These are phyloP conservation scores for Poteriospumella lacustris DNA, from an alignment of 108 stramenopile species.

Conservation along the genomic window DNA sequence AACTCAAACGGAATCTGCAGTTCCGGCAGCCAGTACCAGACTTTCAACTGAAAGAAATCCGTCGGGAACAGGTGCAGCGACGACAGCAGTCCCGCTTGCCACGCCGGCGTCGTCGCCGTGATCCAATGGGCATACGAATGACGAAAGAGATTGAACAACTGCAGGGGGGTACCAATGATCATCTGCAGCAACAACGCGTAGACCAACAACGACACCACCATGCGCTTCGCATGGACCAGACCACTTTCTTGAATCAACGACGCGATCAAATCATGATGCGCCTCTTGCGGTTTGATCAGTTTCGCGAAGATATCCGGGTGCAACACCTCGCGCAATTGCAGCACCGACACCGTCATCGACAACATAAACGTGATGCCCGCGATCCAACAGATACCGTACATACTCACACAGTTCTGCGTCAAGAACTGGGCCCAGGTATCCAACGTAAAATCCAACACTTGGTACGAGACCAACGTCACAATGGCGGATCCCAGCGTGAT, in stretches of 20 bases:
- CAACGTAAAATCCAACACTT: background rate
- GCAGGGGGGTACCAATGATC: conserved; percentile 11
- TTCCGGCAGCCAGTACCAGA: conserved; percentile 56
- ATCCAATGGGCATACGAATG: conserved; percentile 65
- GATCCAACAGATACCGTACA: conserved; percentile 59
- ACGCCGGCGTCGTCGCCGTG: conserved; percentile 42
- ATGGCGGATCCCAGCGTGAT: background rate
- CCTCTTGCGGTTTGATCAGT: conserved; percentile 90
- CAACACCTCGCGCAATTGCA: conserved; percentile 60
- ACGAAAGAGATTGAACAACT: conserved; percentile 37
- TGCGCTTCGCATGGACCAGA: conserved; percentile 71
- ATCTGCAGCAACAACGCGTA: conserved; percentile 13
- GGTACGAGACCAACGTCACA: background rate
- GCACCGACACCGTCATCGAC: conserved; percentile 80
- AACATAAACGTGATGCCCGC: conserved; percentile 95
- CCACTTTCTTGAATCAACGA: conserved; percentile 79
- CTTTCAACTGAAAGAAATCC: background rate
- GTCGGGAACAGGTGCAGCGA: conserved; percentile 33
- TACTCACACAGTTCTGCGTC: background rate
- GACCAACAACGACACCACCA: conserved; percentile 54
- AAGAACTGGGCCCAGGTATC: background rate
- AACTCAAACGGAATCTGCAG: conserved; percentile 86
- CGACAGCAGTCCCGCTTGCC: conserved; percentile 39
- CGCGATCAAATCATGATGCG: conserved; percentile 86
- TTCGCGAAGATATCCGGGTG: conserved; percentile 81